Base-by-base conservation (phyloP, 371 early-diverging fungal species). In the Mucor irregularis region DNA sequence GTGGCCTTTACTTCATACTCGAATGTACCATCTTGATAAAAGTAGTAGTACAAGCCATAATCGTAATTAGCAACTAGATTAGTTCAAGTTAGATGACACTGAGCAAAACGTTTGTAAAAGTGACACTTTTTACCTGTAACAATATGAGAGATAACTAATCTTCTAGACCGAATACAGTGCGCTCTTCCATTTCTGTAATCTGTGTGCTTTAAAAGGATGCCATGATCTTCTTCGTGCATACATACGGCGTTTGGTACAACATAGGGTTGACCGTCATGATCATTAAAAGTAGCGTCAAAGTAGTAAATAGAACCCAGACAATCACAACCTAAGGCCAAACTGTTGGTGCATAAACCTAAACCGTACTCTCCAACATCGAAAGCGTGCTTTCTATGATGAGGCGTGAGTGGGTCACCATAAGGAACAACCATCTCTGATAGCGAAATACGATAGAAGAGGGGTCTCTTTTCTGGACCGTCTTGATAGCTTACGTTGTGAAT, bases 1-100 rank as follows among this genome's bases (percentile, higher is more conserved):
- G 81, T 81, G 30, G 80, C 80, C 66, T 81, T 81, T 48, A 80
- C 76, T 53, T 81, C 81, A 31, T 79, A 77, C 50, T 81, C 69
- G 39, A 81, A 81, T 26, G 78, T 73, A 55, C 81, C 81, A 39
- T 81, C 81, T 61, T 78, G 77, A 29, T 81, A 76, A 43, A 81
- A 81, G 57, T 76, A 80, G 58, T 77, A 81, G 63, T 79, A 81
- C 21, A 80, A 64, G 39, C 75, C 81, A 52, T 81, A 81, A 49
- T 81, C 81, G 31, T 81, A 81, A 49, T 81, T 79, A 63, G 78
- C 79, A 33, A 78, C 74, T 71, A 48, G 4, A 44, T 9, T 37
- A 29, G 42, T 26, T 33, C 25, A 44, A n/a, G n/a, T n/a, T n/a
- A n/a, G n/a, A n/a, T n/a, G n/a, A n/a, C n/a, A n/a, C n/a, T n/a